phyloP scores from a whole-genome alignment of 176 grass and related monocot species.

The Coix lacrymajobi region DNA sequence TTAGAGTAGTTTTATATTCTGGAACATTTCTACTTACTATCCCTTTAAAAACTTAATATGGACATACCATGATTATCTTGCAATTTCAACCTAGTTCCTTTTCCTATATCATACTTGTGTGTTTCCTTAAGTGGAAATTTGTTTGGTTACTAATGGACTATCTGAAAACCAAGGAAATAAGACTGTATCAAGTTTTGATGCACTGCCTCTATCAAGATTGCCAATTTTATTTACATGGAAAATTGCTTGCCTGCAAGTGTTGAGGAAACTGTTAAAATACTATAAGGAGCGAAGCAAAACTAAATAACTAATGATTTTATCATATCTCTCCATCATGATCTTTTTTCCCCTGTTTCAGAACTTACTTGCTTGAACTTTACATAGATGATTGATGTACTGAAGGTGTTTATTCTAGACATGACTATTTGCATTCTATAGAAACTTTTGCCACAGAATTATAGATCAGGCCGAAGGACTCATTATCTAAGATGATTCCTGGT shows the following conservation, averaged over 20 bases:
- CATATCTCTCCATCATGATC: background rate
- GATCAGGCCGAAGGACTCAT: background rate
- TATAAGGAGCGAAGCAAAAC: background rate
- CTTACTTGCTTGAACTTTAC: background rate
- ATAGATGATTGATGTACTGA: background rate
- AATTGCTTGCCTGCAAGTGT: background rate
- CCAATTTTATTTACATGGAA: background rate
- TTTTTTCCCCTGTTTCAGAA: background rate
- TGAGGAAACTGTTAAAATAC: slow-evolving; percentile 6
- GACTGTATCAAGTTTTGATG: background rate
- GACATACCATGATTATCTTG: background rate
- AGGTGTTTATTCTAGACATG: background rate
- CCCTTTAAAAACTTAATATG: background rate
- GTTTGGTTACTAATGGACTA: background rate
- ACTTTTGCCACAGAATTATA: background rate
- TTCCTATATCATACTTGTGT: background rate
- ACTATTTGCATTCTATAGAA: background rate
- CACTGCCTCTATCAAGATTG: background rate
- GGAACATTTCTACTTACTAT: background rate
- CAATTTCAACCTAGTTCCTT: background rate
- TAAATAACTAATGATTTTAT: background rate
- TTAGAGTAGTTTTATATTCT: background rate
- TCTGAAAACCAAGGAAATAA: background rate
- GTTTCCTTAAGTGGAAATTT: background rate
- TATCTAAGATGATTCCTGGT: background rate